A percentile compares a stretch with the other conserved stretches of the same genome.
These are phyloP conservation scores for Tetrahymena thermophila DNA, from an alignment of 73 alveolate genomes.

Conservation along the genomic window DNA sequence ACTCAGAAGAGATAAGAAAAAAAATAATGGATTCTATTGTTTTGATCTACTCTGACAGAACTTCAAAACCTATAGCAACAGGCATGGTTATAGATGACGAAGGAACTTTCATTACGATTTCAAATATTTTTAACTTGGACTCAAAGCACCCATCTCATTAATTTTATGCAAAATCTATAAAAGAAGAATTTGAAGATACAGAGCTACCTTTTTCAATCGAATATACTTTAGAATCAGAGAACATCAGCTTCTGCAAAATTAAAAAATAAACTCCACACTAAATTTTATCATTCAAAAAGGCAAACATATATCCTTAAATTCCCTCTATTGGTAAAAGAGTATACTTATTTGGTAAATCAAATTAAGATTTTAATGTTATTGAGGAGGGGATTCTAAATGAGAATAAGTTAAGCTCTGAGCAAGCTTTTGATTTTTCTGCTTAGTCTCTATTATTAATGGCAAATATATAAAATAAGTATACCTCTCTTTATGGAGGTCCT, in stretches of 20 bases:
- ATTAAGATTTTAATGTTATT: neutral
- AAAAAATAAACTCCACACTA: neutral
- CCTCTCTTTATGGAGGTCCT: neutral
- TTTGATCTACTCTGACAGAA: neutral
- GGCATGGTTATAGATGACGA: neutral
- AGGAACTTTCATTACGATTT: neutral
- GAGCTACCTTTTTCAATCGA: neutral
- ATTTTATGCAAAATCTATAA: neutral
- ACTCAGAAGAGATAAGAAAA: neutral
- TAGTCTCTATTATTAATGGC: neutral
- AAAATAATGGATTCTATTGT: neutral
- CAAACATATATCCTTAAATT: neutral
- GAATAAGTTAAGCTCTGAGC: neutral
- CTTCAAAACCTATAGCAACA: neutral
- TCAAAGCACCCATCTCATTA: neutral
- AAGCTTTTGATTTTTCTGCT: neutral
- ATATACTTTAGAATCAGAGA: neutral
- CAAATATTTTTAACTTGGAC: neutral
- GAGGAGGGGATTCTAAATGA: neutral
- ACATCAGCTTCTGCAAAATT: neutral
- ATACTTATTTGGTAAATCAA: neutral
- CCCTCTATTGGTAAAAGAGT: neutral
- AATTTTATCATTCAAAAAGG: neutral
- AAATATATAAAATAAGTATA: neutral
- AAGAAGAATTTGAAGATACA: neutral